Percentiles rank a stretch among this genome's conserved stretches.
Conservation (phyloP, 768 basidiomycete genomes). For the Tylopilus balloui region DNA sequence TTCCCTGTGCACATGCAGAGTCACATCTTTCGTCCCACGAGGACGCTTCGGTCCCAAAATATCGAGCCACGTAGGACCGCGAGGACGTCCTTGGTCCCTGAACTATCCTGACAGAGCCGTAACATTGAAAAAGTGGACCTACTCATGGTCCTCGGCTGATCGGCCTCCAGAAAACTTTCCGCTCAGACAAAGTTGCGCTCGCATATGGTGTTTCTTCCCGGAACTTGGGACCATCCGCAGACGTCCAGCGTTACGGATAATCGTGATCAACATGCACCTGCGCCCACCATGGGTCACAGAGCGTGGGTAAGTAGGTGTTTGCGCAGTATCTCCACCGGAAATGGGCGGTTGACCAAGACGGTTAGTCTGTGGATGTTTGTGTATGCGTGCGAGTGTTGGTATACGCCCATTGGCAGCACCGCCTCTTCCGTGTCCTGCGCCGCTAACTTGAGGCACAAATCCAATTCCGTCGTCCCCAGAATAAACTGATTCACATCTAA, state of each 20-base stretch:
- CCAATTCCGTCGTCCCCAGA: background rate
- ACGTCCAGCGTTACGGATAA: background rate
- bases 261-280: background rate
- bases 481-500: background rate
- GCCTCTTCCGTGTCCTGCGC: background rate
- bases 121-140: background rate
- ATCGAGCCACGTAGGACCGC: too few relatives aligned
- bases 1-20: background rate
- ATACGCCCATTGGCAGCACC: background rate
- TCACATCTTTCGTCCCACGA: slow-evolving; percentile 16
- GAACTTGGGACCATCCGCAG: slow-evolving; percentile 7
- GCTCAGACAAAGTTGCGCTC: background rate
- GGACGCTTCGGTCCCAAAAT: background rate
- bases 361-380: slow-evolving; percentile 7
- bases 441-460: background rate
- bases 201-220: slow-evolving; percentile 2
- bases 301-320: background rate
- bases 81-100: slow-evolving; percentile 6
- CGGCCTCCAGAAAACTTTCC: slow-evolving; percentile 2
- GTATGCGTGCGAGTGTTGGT: slow-evolving; percentile 3
- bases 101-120: background rate
- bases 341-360: background rate
- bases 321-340: background rate
- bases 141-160: background rate
- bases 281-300: background rate